Evolutionary conservation across 129 eudicot genomes (phyloP).

Genomic region (Kitagawia praeruptora): DNA sequence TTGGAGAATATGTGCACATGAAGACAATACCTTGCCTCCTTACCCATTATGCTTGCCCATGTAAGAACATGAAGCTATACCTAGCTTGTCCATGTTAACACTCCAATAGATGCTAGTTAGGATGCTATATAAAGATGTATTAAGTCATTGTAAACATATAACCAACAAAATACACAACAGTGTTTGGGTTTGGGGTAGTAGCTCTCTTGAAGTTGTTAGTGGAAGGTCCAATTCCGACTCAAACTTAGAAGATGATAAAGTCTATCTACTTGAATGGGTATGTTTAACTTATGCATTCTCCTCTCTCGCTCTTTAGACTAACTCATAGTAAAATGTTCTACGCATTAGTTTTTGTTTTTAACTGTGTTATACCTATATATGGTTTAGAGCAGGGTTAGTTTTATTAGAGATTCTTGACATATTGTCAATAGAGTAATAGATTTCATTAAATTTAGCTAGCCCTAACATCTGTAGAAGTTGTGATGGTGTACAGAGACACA

Average conservation of each 20-base stretch:
- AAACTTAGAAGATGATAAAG: constrained; percentile 38
- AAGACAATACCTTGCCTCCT: too few species aligned
- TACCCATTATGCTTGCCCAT: too few species aligned
- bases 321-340: too few species aligned
- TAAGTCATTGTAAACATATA: too few species aligned
- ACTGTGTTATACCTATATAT: neutral
- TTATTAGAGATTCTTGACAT: neutral
- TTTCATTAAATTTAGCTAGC: neutral
- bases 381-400: neutral
- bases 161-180: too few species aligned
- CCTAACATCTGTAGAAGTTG: neutral
- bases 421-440: neutral
- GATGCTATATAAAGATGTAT: too few species aligned
- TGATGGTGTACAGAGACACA: neutral
- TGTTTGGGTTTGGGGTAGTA: constrained; percentile 66
- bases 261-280: constrained; percentile 85
- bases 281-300: neutral
- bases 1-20: too few species aligned
- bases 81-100: too few species aligned
- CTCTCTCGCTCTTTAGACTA: neutral
- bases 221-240: constrained; percentile 65
- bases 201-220: constrained; percentile 68
- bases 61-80: too few species aligned
- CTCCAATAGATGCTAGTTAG: too few species aligned
- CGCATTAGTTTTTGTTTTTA: neutral